Percentiles rank a stretch among this genome's conserved stretches.
Conservation (phyloP, 257 asterid genomes). For the Solanum peruvianum region DNA sequence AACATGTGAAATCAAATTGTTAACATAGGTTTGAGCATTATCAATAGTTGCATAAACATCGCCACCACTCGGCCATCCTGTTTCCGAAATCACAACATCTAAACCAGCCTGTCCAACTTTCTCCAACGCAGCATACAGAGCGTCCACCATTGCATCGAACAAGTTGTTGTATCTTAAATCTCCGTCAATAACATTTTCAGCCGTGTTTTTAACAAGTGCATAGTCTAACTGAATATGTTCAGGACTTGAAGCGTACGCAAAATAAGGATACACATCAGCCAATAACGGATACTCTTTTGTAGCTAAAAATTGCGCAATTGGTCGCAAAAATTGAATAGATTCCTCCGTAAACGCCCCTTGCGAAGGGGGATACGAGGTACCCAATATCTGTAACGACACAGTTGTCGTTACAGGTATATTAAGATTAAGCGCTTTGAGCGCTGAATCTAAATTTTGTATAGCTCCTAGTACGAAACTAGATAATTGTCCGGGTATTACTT, state of each 20-base stretch:
- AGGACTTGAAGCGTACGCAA: constrained; percentile 15
- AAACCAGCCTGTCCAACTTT: constrained; percentile 14
- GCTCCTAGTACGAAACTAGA: constrained; percentile 19
- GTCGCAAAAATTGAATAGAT: not conserved
- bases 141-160: constrained; percentile 39
- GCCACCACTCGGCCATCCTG: constrained; percentile 53
- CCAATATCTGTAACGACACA: constrained; percentile 9
- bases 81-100: constrained; percentile 35
- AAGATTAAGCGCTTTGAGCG: not conserved
- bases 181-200: not conserved
- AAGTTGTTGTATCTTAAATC: constrained; percentile 16
- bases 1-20: constrained; percentile 22
- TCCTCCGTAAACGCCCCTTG: not conserved
- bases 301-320: constrained; percentile 4
- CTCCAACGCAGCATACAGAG: constrained; percentile 28
- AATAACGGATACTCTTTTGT: constrained; percentile 14
- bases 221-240: constrained; percentile 8
- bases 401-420: constrained; percentile 19
- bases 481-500: constrained; percentile 25
- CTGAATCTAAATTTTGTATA: constrained; percentile 18
- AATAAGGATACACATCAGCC: constrained; percentile 28
- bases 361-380: constrained; percentile 31
- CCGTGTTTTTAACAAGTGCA: constrained; percentile 9
- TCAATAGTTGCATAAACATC: constrained; percentile 13
- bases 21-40: constrained; percentile 26